Conservation (phyloP, 1,139 yeast species). For the Saccharomyces hybrid region DNA sequence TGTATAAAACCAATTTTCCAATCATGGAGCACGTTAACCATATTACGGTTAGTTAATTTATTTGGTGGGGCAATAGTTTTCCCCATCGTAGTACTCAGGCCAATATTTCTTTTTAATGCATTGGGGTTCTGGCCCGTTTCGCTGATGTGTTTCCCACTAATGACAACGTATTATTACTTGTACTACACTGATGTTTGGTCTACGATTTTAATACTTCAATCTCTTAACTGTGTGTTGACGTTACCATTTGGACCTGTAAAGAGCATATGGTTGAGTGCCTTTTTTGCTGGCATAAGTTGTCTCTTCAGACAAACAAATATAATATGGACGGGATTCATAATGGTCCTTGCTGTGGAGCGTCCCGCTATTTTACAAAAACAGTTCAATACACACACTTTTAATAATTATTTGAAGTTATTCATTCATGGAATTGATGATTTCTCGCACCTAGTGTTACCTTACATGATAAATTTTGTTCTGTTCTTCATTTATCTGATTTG, state of each 20-base stretch:
- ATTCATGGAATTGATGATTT: slow-evolving; percentile 35
- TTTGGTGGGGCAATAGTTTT: slow-evolving; percentile 54
- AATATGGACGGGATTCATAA: slow-evolving; percentile 69
- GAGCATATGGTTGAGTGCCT: slow-evolving; percentile 36
- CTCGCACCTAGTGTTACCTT: slow-evolving; percentile 43
- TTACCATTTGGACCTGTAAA: slow-evolving; percentile 31
- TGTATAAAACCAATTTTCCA: slow-evolving; percentile 23
- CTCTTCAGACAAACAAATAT: slow-evolving; percentile 87
- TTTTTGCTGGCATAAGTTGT: slow-evolving; percentile 51
- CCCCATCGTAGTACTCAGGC: slow-evolving; percentile 38
- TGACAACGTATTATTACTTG: slow-evolving; percentile 63
- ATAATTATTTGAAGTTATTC: slow-evolving; percentile 35
- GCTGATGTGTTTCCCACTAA: slow-evolving; percentile 56
- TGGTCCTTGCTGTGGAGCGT: slow-evolving; percentile 49
- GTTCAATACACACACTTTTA: slow-evolving; percentile 33
- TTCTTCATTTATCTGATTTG: slow-evolving; percentile 51
- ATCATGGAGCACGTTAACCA: slow-evolving; percentile 35
- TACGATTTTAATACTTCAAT: slow-evolving; percentile 53
- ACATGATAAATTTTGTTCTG: slow-evolving; percentile 40
- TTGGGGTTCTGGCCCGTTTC: slow-evolving; percentile 44
- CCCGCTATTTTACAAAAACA: slow-evolving; percentile 37
- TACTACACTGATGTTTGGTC: slow-evolving; percentile 96
- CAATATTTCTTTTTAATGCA: slow-evolving; percentile 34
- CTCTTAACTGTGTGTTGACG: slow-evolving; percentile 37
- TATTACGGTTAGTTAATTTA: slow-evolving; percentile 52